phyloP scores from a whole-genome alignment of 208 protist species.

The Wallacemonas sp. region DNA sequence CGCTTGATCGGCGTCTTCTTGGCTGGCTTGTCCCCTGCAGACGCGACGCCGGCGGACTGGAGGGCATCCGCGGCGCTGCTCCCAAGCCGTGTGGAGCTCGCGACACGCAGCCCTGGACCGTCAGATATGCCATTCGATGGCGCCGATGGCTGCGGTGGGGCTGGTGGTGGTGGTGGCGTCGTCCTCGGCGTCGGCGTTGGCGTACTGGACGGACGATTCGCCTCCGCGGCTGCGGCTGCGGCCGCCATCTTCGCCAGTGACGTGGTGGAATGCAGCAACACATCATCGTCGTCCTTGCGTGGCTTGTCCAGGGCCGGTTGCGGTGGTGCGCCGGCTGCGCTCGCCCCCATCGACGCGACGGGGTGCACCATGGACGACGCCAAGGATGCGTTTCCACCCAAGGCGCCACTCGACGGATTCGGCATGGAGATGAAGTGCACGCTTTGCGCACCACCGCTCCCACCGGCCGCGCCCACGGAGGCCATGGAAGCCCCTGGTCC shows the following conservation, averaged over 20 bases:
- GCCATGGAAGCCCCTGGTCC: no score
- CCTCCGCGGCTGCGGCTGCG: slow-evolving; percentile 9
- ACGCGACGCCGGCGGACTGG: slow-evolving; percentile 6
- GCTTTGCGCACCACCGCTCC: neutral
- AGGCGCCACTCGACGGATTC: neutral
- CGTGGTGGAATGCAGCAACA: neutral
- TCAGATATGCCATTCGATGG: no score
- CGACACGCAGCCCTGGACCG: slow-evolving; percentile 11
- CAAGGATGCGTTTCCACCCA: neutral
- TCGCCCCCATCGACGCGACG: neutral
- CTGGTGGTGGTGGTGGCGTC: neutral
- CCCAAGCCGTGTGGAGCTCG: slow-evolving; percentile 22
- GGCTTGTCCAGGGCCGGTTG: neutral
- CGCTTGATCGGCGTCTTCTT: slow-evolving; percentile 15
- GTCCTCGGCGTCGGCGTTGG: neutral
- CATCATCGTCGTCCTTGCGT: neutral
- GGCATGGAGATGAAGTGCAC: slow-evolving; percentile 1
- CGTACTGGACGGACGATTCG: neutral
- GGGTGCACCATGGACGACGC: neutral
- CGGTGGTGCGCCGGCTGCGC: neutral
- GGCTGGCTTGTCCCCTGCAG: neutral
- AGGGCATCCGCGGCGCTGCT: slow-evolving; percentile 16
- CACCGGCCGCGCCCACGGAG: no score
- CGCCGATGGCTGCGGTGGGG: neutral
- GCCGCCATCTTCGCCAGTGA: slow-evolving; percentile 1